These are phyloP conservation scores for Croton laevigatus DNA, from an alignment of 441 rosid species.

Conservation along the genomic window DNA sequence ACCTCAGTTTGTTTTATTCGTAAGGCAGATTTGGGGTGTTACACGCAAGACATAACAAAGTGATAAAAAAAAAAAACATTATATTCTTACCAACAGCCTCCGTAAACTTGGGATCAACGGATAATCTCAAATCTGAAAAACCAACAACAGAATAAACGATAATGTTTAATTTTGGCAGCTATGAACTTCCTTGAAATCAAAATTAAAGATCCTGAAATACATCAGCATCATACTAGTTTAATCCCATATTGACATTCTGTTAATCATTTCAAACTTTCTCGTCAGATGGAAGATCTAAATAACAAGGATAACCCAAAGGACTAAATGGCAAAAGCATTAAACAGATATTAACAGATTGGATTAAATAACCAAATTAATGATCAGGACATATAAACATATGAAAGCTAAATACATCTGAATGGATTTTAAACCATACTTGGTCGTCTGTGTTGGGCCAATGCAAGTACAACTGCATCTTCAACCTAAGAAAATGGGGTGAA, in stretches of 20 bases:
- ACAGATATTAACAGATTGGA: background rate
- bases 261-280: background rate
- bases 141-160: conserved; percentile 1
- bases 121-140: conserved; percentile 58
- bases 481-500: conserved; percentile 44
- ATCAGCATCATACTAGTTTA: background rate
- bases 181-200: background rate
- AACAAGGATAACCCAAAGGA: background rate
- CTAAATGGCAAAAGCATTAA: background rate
- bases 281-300: background rate
- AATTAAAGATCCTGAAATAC: background rate
- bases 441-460: conserved; percentile 60
- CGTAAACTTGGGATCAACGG: conserved; percentile 56
- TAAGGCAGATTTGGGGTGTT: too few species aligned
- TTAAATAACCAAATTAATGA: conserved; percentile 11
- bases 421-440: conserved; percentile 49
- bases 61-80: conserved; percentile 4
- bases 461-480: conserved; percentile 84
- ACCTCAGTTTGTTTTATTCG: too few species aligned
- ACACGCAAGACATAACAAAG: conserved; percentile 10
- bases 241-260: background rate
- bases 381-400: background rate
- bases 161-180: background rate
- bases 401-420: conserved; percentile 32
- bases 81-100: conserved; percentile 74